These are phyloP conservation scores for Phaeosphaeriaceae sp. DNA, from an alignment of 2,329 filamentous ascomycete species.

Conservation along the genomic window DNA sequence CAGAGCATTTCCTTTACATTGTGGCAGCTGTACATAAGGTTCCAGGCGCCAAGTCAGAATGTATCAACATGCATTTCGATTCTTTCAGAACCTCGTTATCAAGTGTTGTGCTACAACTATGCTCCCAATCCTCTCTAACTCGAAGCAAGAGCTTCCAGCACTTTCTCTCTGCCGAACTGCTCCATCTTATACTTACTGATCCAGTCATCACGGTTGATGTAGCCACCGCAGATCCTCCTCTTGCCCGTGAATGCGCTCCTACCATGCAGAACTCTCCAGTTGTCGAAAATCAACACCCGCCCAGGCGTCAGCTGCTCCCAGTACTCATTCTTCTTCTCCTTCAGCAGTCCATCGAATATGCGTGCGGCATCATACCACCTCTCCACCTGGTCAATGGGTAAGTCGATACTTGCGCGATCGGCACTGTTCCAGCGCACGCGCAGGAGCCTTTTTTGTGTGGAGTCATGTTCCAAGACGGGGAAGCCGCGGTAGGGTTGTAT, in stretches of 20 bases:
- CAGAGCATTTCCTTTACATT: conserved; percentile 22
- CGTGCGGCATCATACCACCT: conserved; percentile 83
- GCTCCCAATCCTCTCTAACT: not conserved
- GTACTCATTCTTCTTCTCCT: conserved; percentile 70
- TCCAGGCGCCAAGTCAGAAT: conserved; percentile 28
- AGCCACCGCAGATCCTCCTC: conserved; percentile 88
- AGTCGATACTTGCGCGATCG: conserved; percentile 75
- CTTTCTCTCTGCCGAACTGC: conserved; percentile 16
- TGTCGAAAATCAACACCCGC: conserved; percentile 88
- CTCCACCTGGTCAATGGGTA: conserved; percentile 59
- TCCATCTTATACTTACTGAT: conserved; percentile 34
- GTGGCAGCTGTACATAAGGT: conserved; percentile 36
- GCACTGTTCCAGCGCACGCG: conserved; percentile 94
- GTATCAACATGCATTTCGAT: conserved; percentile 39
- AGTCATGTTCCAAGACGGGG: conserved; percentile 73
- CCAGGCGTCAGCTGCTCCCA: conserved; percentile 85
- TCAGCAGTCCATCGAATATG: conserved; percentile 75
- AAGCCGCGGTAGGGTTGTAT: conserved; percentile 75
- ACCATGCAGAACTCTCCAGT: conserved; percentile 93
- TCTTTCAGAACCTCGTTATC: not conserved
- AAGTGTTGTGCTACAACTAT: not conserved
- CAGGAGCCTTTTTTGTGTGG: conserved; percentile 53
- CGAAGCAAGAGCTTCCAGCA: conserved; percentile 19
- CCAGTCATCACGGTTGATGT: conserved; percentile 53
- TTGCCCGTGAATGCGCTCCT: conserved; percentile 82